Evolutionary conservation across 352 stramenopile species (phyloP).

Genomic region (Phytophthora boehmeriae): DNA sequence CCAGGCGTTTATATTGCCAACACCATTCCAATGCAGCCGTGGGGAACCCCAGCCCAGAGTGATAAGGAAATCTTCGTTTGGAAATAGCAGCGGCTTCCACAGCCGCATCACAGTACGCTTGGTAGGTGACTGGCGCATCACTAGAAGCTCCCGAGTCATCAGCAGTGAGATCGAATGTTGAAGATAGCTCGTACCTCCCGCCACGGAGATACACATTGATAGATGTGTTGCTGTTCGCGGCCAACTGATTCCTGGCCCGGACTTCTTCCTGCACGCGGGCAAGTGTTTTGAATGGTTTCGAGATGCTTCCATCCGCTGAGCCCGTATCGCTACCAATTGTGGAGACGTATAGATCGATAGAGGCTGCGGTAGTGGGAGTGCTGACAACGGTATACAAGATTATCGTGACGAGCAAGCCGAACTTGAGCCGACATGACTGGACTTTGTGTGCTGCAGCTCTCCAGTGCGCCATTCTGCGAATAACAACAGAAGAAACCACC

Average conservation of each 20-base stretch:
- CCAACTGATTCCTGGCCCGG: conserved; percentile 25
- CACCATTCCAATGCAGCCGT: conserved; percentile 69
- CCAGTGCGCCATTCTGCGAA: too few species aligned
- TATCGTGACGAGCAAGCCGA: neutral
- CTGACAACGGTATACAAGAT: conserved; percentile 6
- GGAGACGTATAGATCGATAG: conserved; percentile 61
- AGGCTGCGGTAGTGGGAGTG: conserved; percentile 6
- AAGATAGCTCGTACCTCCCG: conserved; percentile 54
- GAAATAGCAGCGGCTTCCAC: conserved; percentile 41
- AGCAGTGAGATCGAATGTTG: conserved; percentile 58
- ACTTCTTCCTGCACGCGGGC: conserved; percentile 51
- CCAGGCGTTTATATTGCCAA: conserved; percentile 49
- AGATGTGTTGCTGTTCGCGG: conserved; percentile 24
- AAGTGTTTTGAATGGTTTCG: conserved; percentile 56
- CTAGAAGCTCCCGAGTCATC: conserved; percentile 46
- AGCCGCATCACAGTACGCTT: conserved; percentile 66
- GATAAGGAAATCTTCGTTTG: conserved; percentile 54
- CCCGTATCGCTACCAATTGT: conserved; percentile 47
- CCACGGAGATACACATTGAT: conserved; percentile 71
- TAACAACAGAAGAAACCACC: neutral
- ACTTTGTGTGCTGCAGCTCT: too few species aligned
- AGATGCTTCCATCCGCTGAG: conserved; percentile 51
- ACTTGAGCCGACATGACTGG: neutral
- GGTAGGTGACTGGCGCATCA: conserved; percentile 54
- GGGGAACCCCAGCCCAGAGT: conserved; percentile 37